Percentiles rank a stretch among this genome's conserved stretches.
phyloP scores from a whole-genome alignment of 2,329 filamentous ascomycete species.

The Xylariales sp. region DNA sequence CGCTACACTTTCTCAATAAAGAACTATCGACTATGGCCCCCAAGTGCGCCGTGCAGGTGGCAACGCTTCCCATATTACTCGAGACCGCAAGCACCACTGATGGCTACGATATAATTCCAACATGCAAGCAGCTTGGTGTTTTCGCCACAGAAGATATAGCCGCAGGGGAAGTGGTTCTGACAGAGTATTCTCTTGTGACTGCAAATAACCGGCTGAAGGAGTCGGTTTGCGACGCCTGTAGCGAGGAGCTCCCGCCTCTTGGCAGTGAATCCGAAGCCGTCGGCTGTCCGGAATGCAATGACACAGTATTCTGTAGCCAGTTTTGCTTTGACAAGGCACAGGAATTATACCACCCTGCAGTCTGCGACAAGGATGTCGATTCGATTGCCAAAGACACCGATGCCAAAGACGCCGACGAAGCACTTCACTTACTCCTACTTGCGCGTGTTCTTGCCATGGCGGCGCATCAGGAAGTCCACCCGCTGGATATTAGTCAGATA shows the following conservation, averaged over 20 bases:
- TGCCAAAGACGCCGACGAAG: slow-evolving; percentile 53
- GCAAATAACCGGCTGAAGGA: slow-evolving; percentile 87
- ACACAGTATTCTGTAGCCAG: slow-evolving; percentile 63
- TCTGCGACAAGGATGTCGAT: slow-evolving; percentile 64
- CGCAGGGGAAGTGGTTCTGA: slow-evolving; percentile 71
- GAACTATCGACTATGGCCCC: slow-evolving; percentile 67
- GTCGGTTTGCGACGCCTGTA: slow-evolving; percentile 85
- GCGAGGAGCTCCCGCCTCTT: slow-evolving; percentile 63
- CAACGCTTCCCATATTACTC: slow-evolving; percentile 69
- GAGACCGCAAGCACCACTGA: slow-evolving; percentile 48
- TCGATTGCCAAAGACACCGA: slow-evolving; percentile 61
- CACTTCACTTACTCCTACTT: slow-evolving; percentile 60
- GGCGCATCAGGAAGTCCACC: slow-evolving; percentile 54
- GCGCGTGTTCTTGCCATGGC: slow-evolving; percentile 61
- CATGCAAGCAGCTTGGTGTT: slow-evolving; percentile 76
- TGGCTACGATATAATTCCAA: slow-evolving; percentile 45
- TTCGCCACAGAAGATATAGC: slow-evolving; percentile 81
- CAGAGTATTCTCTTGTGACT: slow-evolving; percentile 81
- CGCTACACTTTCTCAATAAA: slow-evolving; percentile 67
- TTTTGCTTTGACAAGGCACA: slow-evolving; percentile 55
- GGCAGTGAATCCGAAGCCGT: slow-evolving; percentile 42
- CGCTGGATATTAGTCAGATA: slow-evolving; percentile 59
- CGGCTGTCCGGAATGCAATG: slow-evolving; percentile 56
- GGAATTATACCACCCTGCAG: slow-evolving; percentile 57
- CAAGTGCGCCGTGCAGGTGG: slow-evolving; percentile 74